Conservation (phyloP, 306 rosid species). For the Casuarina glauca region DNA sequence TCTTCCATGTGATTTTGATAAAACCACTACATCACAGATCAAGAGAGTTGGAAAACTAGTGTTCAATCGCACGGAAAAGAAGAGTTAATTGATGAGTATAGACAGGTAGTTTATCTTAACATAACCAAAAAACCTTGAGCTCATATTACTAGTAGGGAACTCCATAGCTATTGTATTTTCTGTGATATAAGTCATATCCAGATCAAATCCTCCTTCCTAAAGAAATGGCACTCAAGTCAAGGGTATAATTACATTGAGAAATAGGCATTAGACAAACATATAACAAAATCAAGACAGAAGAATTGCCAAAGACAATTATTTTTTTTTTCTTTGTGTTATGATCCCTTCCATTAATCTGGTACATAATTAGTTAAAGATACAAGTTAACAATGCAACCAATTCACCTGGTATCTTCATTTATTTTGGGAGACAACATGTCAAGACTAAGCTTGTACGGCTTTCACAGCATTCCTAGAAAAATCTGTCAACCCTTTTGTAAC, state of each 20-base stretch:
- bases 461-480: constrained; percentile 89
- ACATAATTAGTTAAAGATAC: background rate
- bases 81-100: constrained; percentile 17
- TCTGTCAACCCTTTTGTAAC: constrained; percentile 85
- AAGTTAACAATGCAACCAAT: constrained; percentile 23
- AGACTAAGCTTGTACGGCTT: constrained; percentile 97
- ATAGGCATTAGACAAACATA: constrained; percentile 9
- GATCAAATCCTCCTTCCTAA: constrained; percentile 96
- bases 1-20: constrained; percentile 99
- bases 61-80: constrained; percentile 11
- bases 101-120: constrained; percentile 67
- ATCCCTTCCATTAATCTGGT: background rate
- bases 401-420: constrained; percentile 96
- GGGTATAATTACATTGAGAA: constrained; percentile 17
- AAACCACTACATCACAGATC: constrained; percentile 69
- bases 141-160: constrained; percentile 98
- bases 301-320: background rate
- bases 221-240: constrained; percentile 17
- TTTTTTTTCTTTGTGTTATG: background rate
- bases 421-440: constrained; percentile 97
- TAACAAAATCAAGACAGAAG: background rate
- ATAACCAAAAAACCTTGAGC: constrained; percentile 99
- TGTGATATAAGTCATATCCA: constrained; percentile 98
- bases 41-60: constrained; percentile 18
- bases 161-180: constrained; percentile 99